phyloP scores from a whole-genome alignment of 2,329 filamentous ascomycete species.

The Cryphonectria japonica region DNA sequence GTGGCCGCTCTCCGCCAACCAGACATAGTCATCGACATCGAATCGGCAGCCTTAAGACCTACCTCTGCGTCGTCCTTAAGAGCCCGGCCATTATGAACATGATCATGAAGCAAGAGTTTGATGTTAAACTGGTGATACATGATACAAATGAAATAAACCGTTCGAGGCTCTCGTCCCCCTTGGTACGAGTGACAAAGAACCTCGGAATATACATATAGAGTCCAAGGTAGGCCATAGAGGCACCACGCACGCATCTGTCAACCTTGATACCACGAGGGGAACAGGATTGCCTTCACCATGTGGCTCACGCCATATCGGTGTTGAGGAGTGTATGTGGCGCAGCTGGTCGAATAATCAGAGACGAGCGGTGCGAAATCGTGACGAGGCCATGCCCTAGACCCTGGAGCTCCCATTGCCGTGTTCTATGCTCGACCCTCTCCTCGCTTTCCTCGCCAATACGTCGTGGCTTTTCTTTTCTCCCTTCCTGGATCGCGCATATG shows the following conservation, averaged over 20 bases:
- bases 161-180: neutral
- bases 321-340: neutral
- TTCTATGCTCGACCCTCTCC: conserved; percentile 16
- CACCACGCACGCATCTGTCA: neutral
- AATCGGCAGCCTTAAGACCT: neutral
- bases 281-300: neutral
- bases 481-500: neutral
- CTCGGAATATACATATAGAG: conserved; percentile 14
- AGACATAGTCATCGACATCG: neutral
- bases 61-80: neutral
- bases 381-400: conserved; percentile 3
- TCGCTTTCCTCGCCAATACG: neutral
- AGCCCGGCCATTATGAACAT: neutral
- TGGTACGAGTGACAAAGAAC: neutral
- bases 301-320: neutral
- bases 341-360: neutral
- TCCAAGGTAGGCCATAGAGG: neutral
- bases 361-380: neutral
- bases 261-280: neutral
- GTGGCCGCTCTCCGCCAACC: neutral
- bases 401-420: conserved; percentile 11
- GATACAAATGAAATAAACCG: conserved; percentile 18
- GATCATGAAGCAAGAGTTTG: conserved; percentile 4
- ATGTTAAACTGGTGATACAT: conserved; percentile 23
- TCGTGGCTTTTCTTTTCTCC: neutral